Evolutionary conservation across 345 rosid genomes (phyloP).

Genomic region (Hypericum androsaemum): DNA sequence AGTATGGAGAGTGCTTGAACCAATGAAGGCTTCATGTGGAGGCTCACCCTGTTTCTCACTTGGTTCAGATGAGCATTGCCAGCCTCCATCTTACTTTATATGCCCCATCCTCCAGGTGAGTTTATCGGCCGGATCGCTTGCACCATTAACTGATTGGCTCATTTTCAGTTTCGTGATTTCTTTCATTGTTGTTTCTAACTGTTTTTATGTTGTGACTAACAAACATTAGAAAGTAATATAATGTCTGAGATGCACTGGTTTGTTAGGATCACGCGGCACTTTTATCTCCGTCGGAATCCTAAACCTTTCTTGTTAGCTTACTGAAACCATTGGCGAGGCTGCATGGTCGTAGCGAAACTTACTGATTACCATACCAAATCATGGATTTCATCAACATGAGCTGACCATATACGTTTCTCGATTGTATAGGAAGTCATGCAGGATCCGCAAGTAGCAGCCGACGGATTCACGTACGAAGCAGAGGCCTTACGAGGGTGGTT

Average conservation of each 20-base stretch:
- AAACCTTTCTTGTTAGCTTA: too few relatives aligned
- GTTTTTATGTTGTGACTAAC: background rate
- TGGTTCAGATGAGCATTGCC: constrained; percentile 43
- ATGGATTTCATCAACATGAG: too few relatives aligned
- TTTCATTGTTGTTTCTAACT: background rate
- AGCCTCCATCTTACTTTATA: constrained; percentile 60
- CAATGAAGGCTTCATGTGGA: constrained; percentile 80
- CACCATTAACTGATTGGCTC: too few relatives aligned
- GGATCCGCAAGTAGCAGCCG: constrained; percentile 78
- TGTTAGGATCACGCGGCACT: too few relatives aligned
- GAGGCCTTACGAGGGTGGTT: constrained; percentile 63
- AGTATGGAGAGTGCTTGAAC: constrained; percentile 26
- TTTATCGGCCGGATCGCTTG: background rate
- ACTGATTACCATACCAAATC: too few relatives aligned
- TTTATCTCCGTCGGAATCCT: too few relatives aligned
- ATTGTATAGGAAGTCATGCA: constrained; percentile 62
- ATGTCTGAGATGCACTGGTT: too few relatives aligned
- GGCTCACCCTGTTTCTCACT: constrained; percentile 30
- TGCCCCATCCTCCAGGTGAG: constrained; percentile 85
- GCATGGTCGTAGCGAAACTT: too few relatives aligned
- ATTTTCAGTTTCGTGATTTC: too few relatives aligned
- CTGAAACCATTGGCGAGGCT: too few relatives aligned
- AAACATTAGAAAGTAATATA: too few relatives aligned
- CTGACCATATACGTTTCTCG: too few relatives aligned
- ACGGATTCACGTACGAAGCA: constrained; percentile 70